Evolutionary conservation across 2,329 filamentous ascomycete genomes (phyloP), one percentile per base, ranked within the genome.

Genomic region (Sarocladiaceae sp.): DNA sequence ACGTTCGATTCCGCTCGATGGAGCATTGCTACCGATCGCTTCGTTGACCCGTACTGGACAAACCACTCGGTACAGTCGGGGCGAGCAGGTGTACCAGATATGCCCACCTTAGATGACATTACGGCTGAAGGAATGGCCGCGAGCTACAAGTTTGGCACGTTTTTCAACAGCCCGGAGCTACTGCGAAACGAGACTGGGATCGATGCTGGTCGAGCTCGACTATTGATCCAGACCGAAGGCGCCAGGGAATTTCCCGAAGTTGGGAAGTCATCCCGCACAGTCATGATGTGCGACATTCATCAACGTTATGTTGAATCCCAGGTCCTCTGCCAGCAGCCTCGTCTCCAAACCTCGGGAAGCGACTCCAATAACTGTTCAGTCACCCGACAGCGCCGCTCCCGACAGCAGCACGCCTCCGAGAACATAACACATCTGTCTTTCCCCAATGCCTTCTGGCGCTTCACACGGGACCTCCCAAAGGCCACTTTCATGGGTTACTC

Each of bases 101-200:
- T n/a, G n/a, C n/a, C n/a, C n/a, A n/a, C n/a, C n/a, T 13, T 29
- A 9, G 26, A 29, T 39, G 23, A 4, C 46, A n/a, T n/a, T n/a
- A n/a, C n/a, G n/a, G n/a, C n/a, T n/a, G n/a, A n/a, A n/a, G n/a
- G n/a, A n/a, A n/a, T n/a, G n/a, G n/a, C n/a, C n/a, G n/a, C n/a
- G n/a, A 43, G 33, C 10, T 48, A 20, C 48, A 6, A 45, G 41
- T 26, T 37, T 37, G 10, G 43, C 46, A n/a, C 16, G 3, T 40
- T 11, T 6, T 15, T 33, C 15, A 32, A n/a, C 29, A 31, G 26
- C 26, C 26, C 26, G 7, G 26, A 7, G 13, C 26, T 31, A 11
- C 29, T 43, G 21, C 15, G 19, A n/a, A 32, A 43, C 24, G 41
- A 43, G 4, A 26, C 18, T 3, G 24, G 10, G 10, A 26, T 43